Conservation (phyloP, 345 rosid species). For the Salix purpurea region DNA sequence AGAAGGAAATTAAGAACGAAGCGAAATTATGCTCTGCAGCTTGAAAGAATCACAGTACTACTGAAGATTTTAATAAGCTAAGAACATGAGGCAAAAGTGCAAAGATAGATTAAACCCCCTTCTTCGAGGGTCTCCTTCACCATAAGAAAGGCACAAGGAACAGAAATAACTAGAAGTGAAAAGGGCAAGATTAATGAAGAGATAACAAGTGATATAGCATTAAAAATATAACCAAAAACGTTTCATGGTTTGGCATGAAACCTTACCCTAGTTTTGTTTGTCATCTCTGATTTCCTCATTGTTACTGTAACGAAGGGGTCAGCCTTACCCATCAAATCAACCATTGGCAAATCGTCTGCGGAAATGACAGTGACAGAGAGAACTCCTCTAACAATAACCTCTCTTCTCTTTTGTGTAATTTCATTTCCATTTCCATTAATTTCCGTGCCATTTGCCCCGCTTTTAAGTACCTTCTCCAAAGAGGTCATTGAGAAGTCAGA, state of each 20-base stretch:
- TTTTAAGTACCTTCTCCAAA: conserved; percentile 80
- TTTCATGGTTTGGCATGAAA: background rate
- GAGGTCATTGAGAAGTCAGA: conserved; percentile 64
- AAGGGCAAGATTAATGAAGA: background rate
- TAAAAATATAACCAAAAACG: background rate
- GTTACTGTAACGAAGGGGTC: conserved; percentile 85
- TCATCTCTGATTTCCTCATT: conserved; percentile 79
- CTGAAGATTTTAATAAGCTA: background rate
- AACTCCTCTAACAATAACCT: conserved; percentile 89
- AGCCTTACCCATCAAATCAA: conserved; percentile 92
- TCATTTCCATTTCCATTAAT: conserved; percentile 47
- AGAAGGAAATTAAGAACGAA: conserved; percentile 10
- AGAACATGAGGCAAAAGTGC: background rate
- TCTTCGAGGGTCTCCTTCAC: background rate
- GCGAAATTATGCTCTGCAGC: background rate
- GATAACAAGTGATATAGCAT: background rate
- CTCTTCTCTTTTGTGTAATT: conserved; percentile 51
- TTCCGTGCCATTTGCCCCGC: conserved; percentile 47
- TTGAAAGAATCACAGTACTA: background rate
- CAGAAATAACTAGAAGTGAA: background rate
- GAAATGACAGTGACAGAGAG: conserved; percentile 84
- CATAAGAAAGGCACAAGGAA: background rate
- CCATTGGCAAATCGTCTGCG: conserved; percentile 79
- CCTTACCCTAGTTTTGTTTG: conserved; percentile 63
- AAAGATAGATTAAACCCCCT: background rate